Percentiles rank a stretch among this genome's conserved stretches.
Evolutionary conservation across 2,329 filamentous ascomycete genomes (phyloP).

Genomic region (Tricladium varicosporioides): DNA sequence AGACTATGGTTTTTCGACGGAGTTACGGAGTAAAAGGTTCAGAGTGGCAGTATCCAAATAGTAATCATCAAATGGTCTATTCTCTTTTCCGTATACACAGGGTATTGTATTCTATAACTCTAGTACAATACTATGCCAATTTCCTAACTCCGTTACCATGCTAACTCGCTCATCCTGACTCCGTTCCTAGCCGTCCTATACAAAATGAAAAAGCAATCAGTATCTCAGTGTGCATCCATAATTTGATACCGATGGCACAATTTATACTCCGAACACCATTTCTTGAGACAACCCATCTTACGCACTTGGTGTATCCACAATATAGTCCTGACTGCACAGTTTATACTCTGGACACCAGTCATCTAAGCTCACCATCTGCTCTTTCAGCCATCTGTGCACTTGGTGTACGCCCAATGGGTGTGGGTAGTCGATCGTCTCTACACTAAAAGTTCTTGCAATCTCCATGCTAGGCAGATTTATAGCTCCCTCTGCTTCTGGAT

Average conservation of each 20-base stretch:
- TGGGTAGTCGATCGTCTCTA: slow-evolving; percentile 32
- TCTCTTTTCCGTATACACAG: background rate
- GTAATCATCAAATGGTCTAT: no score
- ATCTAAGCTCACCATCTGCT: slow-evolving; percentile 20
- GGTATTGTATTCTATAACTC: background rate
- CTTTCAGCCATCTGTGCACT: slow-evolving; percentile 28
- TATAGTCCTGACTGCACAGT: slow-evolving; percentile 18
- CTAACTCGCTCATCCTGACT: background rate
- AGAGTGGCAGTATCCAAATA: no score
- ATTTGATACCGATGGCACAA: slow-evolving; percentile 19
- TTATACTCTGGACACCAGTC: slow-evolving; percentile 30
- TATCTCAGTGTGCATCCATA: slow-evolving; percentile 1
- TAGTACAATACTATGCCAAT: background rate
- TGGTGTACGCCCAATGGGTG: slow-evolving; percentile 34
- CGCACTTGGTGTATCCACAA: slow-evolving; percentile 6
- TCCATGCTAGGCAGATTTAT: slow-evolving; percentile 30
- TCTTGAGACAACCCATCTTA: slow-evolving; percentile 17
- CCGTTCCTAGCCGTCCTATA: slow-evolving; percentile 5
- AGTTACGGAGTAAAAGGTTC: no score
- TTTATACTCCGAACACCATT: slow-evolving; percentile 30
- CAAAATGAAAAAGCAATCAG: background rate
- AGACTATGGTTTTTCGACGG: no score
- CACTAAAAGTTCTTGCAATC: slow-evolving; percentile 31
- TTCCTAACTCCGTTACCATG: background rate
- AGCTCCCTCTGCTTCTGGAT: slow-evolving; percentile 20